Percentiles rank a stretch among this genome's conserved stretches.
Conservation (phyloP, 202 grass and related monocot species). For the Elaeis oleifera region DNA sequence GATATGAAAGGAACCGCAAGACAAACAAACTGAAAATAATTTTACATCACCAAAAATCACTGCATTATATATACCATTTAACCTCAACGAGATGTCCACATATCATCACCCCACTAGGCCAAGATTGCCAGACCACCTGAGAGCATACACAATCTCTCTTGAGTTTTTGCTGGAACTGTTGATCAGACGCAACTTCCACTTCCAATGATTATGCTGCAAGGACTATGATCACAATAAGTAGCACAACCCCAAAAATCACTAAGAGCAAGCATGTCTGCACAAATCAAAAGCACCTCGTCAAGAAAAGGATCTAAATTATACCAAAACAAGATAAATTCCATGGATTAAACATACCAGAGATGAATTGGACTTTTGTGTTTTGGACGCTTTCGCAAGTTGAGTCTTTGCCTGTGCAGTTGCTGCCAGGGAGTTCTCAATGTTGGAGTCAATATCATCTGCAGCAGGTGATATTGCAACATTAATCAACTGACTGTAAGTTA, state of each 20-base stretch:
- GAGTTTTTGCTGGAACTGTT: too few species aligned
- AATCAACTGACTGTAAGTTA: constrained; percentile 6
- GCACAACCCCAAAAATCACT: constrained; percentile 73
- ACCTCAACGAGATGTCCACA: too few species aligned
- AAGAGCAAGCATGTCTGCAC: constrained; percentile 66
- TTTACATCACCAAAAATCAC: too few species aligned
- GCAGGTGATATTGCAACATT: constrained; percentile 5
- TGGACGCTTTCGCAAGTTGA: constrained; percentile 77
- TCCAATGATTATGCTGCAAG: constrained; percentile 46
- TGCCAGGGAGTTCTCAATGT: constrained; percentile 58
- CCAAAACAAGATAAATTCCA: not conserved
- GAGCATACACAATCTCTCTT: too few species aligned
- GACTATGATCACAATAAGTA: constrained; percentile 84
- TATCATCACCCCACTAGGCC: too few species aligned
- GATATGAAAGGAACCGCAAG: too few species aligned
- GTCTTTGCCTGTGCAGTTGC: constrained; percentile 64
- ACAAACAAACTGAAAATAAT: too few species aligned
- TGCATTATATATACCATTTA: too few species aligned
- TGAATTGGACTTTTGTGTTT: constrained; percentile 89
- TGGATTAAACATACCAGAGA: constrained; percentile 50
- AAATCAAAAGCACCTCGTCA: constrained; percentile 5
- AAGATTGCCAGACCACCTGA: too few species aligned
- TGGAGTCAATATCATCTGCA: constrained; percentile 79
- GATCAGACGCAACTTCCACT: not conserved
- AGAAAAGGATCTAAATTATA: constrained; percentile 8